Base-by-base conservation (phyloP, 2,329 filamentous ascomycete genomes). In the Penicillium sp. region DNA sequence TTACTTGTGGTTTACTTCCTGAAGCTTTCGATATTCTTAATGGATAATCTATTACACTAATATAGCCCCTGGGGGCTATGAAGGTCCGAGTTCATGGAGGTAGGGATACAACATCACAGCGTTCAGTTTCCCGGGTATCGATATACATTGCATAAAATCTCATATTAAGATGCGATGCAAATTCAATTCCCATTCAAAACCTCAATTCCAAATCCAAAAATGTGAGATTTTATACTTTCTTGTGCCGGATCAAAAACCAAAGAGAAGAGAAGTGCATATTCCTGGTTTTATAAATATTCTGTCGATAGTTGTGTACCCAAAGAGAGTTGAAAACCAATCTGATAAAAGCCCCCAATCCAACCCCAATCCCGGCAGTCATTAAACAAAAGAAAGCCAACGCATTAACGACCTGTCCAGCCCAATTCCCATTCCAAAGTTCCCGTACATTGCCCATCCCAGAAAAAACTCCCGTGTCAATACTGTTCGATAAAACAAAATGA, bases 261-360 rank as follows among this genome's bases (percentile, higher is more conserved):
- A 46, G 10, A 42, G 23, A 26, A 32, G 33, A 29, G 17, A 32
- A 18, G 6, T 15, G 10, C n/a, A n/a, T 1, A 36, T 46, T 46
- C 9, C 32, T 20, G 17, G 13, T 34, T 46, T 33, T 21, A 27
- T 24, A 33, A 32, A 46, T 29, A 32, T 54, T 26, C 54, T 56
- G 54, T 56, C 54, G 54, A 51, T 56, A 54, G 40, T 53, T 34
- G 49, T 51, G 30, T 54, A 50, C 24, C 10, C 24, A 49, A 46
- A 48, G 20, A 34, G 32, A 45, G 40, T 24, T 37, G 30, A 49
- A 42, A 29, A 8, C 34, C 47, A 54, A 41, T 54, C 49, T 51
- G 51, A 43, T 43, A 45, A 42, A 48, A 18, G 9, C 8, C 7
- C 42, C 17, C 40, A 39, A 37, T 15, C 20, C 44, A 39, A 46